Percentiles rank a stretch among this genome's conserved stretches.
Evolutionary conservation across 2,329 filamentous ascomycete species (phyloP).

Genomic region (Fusarium robinianum): DNA sequence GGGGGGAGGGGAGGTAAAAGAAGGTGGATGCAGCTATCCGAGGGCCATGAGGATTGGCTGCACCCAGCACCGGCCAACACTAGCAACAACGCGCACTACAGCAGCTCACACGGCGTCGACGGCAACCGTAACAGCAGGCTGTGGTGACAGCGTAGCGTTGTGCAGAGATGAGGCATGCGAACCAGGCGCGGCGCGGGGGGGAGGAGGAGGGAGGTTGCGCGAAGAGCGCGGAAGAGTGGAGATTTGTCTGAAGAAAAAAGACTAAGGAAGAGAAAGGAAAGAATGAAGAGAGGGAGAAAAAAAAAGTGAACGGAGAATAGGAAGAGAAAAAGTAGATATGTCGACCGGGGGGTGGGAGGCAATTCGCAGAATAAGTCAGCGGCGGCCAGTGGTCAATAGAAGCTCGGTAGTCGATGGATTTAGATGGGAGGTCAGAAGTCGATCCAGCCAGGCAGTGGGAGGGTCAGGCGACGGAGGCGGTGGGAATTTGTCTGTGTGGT

Average conservation of each 20-base stretch:
- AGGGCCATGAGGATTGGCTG: slow-evolving; percentile 35
- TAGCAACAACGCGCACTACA: slow-evolving; percentile 31
- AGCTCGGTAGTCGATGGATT: slow-evolving; percentile 28
- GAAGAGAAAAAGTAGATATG: slow-evolving; percentile 5
- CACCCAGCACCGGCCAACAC: slow-evolving; percentile 26
- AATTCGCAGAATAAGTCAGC: slow-evolving; percentile 34
- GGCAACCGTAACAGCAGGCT: slow-evolving; percentile 31
- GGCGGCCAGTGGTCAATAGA: slow-evolving; percentile 29
- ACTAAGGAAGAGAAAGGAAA: neutral
- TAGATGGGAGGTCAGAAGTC: slow-evolving; percentile 12
- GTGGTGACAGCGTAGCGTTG: slow-evolving; percentile 36
- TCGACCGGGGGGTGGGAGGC: slow-evolving; percentile 27
- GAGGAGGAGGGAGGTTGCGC: slow-evolving; percentile 22
- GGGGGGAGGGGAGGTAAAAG: too few relatives aligned
- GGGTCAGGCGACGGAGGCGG: too few relatives aligned
- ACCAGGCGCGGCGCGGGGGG: slow-evolving; percentile 30
- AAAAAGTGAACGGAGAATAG: slow-evolving; percentile 1
- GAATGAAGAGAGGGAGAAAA: neutral
- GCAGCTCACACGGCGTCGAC: slow-evolving; percentile 33
- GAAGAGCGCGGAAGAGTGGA: slow-evolving; percentile 23
- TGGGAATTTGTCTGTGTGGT: too few relatives aligned
- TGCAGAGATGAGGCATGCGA: slow-evolving; percentile 45
- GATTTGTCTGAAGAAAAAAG: slow-evolving; percentile 9
- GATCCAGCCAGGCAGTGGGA: too few relatives aligned
- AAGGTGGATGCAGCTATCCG: slow-evolving; percentile 36